Evolutionary conservation across 75 land plant species (phyloP).

Genomic region (Sequoia sempervirens): DNA sequence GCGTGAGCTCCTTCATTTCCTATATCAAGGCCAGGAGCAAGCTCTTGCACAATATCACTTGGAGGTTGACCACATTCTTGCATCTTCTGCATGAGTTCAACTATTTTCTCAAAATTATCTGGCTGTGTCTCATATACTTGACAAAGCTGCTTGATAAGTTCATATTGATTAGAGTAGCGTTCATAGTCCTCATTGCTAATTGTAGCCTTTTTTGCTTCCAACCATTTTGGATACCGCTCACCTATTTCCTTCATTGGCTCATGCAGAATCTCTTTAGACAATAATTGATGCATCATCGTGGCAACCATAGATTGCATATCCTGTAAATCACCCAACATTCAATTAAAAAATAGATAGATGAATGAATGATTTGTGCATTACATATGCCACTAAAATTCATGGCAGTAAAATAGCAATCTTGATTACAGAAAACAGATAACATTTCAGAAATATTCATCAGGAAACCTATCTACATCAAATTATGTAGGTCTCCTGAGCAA

Average conservation of each 20-base stretch:
- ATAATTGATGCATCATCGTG: conserved; percentile 94
- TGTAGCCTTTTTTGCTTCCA: conserved; percentile 59
- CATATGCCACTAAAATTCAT: neutral
- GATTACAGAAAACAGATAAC: neutral
- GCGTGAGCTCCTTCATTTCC: conserved; percentile 52
- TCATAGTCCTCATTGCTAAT: conserved; percentile 64
- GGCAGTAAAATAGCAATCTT: neutral
- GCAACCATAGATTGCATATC: conserved; percentile 95
- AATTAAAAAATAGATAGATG: neutral
- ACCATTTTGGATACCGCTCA: conserved; percentile 87
- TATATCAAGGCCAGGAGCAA: conserved; percentile 86
- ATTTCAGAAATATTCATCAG: neutral
- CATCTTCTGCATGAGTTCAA: conserved; percentile 97
- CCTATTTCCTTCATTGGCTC: conserved; percentile 98
- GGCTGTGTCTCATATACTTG: conserved; percentile 83
- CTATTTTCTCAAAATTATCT: conserved; percentile 67
- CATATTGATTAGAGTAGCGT: conserved; percentile 68
- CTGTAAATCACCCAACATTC: conserved; percentile 19
- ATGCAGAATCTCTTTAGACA: conserved; percentile 90
- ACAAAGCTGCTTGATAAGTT: conserved; percentile 69
- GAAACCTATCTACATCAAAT: neutral
- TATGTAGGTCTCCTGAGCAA: neutral
- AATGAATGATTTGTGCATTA: neutral
- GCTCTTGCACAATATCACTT: conserved; percentile 83
- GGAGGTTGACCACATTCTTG: conserved; percentile 99